Evolutionary conservation across 305 asterid species (phyloP).

Genomic region (Euphrasia arctica): DNA sequence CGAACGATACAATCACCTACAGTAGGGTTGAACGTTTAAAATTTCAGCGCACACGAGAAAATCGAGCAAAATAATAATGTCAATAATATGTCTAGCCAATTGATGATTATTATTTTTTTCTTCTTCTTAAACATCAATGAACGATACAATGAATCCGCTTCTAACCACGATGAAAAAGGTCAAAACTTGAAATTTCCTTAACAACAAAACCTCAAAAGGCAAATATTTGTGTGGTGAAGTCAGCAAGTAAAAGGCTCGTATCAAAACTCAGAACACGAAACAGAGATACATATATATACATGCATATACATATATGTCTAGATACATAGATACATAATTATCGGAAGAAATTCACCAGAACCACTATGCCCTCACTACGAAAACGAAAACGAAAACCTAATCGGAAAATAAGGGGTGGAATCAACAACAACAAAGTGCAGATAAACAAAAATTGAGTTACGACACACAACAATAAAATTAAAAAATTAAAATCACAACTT

Average conservation of each 20-base stretch:
- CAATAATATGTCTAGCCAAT: neutral
- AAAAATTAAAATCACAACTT: slow-evolving; percentile 4
- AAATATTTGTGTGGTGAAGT: neutral
- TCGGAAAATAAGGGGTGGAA: neutral
- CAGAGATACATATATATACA: neutral
- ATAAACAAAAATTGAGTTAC: slow-evolving; percentile 4
- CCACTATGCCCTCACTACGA: slow-evolving; percentile 5
- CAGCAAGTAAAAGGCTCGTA: slow-evolving; percentile 11
- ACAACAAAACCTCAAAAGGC: neutral
- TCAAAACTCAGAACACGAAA: slow-evolving; percentile 1
- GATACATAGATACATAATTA: neutral
- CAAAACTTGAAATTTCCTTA: slow-evolving; percentile 9
- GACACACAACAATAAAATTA: neutral
- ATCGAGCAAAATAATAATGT: neutral
- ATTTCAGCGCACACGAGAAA: slow-evolving; percentile 6
- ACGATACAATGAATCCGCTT: slow-evolving; percentile 4
- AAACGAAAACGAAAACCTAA: slow-evolving; percentile 29
- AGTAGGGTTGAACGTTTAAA: neutral
- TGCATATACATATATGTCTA: neutral
- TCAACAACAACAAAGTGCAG: slow-evolving; percentile 4
- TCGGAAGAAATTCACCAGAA: neutral
- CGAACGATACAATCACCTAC: neutral
- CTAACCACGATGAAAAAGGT: neutral
- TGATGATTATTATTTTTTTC: too few species aligned
- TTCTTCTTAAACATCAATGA: neutral